Base-by-base conservation (phyloP, 2,329 filamentous ascomycete species). In the Aotearoamyces nothofagi region DNA sequence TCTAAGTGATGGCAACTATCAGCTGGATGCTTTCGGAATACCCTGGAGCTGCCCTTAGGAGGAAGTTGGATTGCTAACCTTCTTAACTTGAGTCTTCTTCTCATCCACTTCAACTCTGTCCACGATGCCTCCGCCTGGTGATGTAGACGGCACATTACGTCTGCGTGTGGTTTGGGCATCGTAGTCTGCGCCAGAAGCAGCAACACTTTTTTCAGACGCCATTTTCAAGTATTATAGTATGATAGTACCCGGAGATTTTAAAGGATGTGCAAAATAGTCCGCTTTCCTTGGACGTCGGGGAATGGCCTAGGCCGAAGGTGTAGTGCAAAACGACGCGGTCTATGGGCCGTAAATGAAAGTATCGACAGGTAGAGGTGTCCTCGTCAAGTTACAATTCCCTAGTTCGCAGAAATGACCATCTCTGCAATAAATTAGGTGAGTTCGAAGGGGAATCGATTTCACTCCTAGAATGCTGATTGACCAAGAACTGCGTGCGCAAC, bases 181-280 rank as follows among this genome's bases (percentile, higher is more conserved):
- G 9, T 36, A 28, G 43, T 74, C 68, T 45, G 65, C 62, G 53
- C 71, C 71, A 22, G 71, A 70, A 52, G 64, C 68, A 52, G 64
- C 55, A 45, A 60, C 56, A 47, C 62, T 59, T 53, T 60, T 64
- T 33, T 62, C 58, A 17, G 43, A 35, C 35, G 48, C 43, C 48
- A 51, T 51, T n/a, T 36, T 42, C 12, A 22, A 17, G 10, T 11
- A 9, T 24, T n/a, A n/a, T n/a, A n/a, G n/a, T n/a, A n/a, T n/a
- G n/a, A n/a, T n/a, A n/a, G n/a, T n/a, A n/a, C n/a, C n/a, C n/a
- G n/a, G n/a, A n/a, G n/a, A n/a, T n/a, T n/a, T n/a, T n/a, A n/a
- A n/a, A n/a, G n/a, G n/a, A n/a, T n/a, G n/a, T n/a, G n/a, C n/a
- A n/a, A n/a, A n/a, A n/a, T n/a, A n/a, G n/a, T n/a, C n/a, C n/a